Percentiles rank a stretch among this genome's conserved stretches.
These are phyloP conservation scores for Castanospermum australe DNA, from an alignment of 306 rosid species.

Conservation along the genomic window DNA sequence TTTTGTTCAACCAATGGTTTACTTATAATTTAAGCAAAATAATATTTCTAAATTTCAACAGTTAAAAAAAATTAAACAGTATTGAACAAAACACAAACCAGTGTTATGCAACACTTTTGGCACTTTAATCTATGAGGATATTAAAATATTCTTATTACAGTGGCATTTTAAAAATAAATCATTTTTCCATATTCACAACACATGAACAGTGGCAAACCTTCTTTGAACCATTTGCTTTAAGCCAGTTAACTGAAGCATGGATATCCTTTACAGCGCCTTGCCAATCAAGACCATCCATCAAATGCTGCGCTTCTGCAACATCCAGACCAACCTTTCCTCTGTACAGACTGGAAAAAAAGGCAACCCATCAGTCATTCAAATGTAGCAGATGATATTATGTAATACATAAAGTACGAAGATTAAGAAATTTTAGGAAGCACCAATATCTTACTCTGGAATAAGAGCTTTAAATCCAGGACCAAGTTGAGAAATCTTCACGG, in stretches of 20 bases:
- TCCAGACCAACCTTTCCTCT: slow-evolving; percentile 93
- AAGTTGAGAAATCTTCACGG: slow-evolving; percentile 75
- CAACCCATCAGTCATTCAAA: not conserved
- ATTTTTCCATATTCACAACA: slow-evolving; percentile 3
- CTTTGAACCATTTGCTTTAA: slow-evolving; percentile 85
- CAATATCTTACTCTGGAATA: slow-evolving; percentile 71
- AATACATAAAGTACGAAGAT: not conserved
- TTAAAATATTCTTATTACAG: not conserved
- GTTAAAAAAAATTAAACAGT: not conserved
- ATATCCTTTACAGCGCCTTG: slow-evolving; percentile 94
- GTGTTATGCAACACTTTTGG: not conserved
- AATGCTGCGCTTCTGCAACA: slow-evolving; percentile 91
- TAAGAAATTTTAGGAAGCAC: not conserved
- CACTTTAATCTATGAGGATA: not conserved
- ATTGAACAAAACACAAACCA: not conserved
- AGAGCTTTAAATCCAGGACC: slow-evolving; percentile 83
- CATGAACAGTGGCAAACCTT: slow-evolving; percentile 56
- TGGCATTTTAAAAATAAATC: not conserved
- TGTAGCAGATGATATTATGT: not conserved
- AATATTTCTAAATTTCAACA: not conserved
- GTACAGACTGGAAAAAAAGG: slow-evolving; percentile 48
- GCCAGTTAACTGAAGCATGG: slow-evolving; percentile 84
- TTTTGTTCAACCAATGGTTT: not conserved
- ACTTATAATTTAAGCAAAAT: not conserved
- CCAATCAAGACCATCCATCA: slow-evolving; percentile 92